Evolutionary conservation across 805 yeast species (phyloP).

Genomic region (Yamadazyma akitaensis): DNA sequence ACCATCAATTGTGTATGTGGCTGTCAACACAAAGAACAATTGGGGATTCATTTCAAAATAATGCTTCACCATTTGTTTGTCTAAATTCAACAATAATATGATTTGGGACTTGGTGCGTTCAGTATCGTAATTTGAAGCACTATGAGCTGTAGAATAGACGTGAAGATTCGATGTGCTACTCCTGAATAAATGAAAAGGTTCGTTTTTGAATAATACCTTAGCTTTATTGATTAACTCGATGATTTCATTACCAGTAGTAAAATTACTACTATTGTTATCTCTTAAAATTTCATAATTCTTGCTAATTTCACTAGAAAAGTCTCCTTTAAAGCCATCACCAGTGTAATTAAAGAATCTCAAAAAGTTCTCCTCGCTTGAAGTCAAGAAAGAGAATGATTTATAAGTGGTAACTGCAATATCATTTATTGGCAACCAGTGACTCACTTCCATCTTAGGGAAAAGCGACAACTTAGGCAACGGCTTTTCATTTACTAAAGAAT

Average conservation of each 20-base stretch:
- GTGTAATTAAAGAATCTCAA: slow-evolving; percentile 28
- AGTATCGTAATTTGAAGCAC: slow-evolving; percentile 42
- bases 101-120: slow-evolving; percentile 64
- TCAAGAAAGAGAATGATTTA: slow-evolving; percentile 17
- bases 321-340: slow-evolving; percentile 23
- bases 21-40: slow-evolving; percentile 12
- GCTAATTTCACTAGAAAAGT: slow-evolving; percentile 15
- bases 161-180: slow-evolving; percentile 28
- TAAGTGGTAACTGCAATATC: slow-evolving; percentile 51
- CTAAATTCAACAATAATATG: slow-evolving; percentile 61
- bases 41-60: slow-evolving; percentile 12
- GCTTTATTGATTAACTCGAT: slow-evolving; percentile 65
- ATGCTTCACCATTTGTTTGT: slow-evolving; percentile 28
- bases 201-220: slow-evolving; percentile 67
- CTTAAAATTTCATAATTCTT: slow-evolving; percentile 27
- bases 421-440: slow-evolving; percentile 61
- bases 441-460: slow-evolving; percentile 68
- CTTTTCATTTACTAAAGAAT: slow-evolving; percentile 80
- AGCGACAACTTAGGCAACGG: slow-evolving; percentile 51
- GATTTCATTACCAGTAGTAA: slow-evolving; percentile 32
- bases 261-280: slow-evolving; percentile 7
- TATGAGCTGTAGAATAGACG: slow-evolving; percentile 71
- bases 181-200: slow-evolving; percentile 84
- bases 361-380: slow-evolving; percentile 18
- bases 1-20: slow-evolving; percentile 17